Base-by-base conservation (phyloP, 805 yeast genomes). In the Hanseniaspora taiwanica region DNA sequence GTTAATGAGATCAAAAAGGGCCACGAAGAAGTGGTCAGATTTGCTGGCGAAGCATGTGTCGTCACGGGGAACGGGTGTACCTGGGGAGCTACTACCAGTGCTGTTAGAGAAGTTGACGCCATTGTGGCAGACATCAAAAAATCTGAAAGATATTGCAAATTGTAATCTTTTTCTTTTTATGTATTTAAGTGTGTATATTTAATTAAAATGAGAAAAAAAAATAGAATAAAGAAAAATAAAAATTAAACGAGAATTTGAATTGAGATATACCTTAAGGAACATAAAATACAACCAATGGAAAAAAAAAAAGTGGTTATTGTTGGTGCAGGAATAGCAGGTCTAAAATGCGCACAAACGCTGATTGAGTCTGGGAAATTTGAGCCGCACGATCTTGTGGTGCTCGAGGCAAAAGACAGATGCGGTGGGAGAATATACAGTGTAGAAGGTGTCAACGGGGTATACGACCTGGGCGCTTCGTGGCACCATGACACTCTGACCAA, bases 401-500 rank as follows among this genome's bases (percentile, higher is more conserved):
- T 84, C 6, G 94, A 83, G 48, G 85, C 87, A 0, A 66, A 78
- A 46, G 65, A 65, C 43, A 57, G 82, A 23, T 48, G 76, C 2
- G 93, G 93, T 3, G 94, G 94, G 1, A 59, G 94, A 41, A 42
- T 46, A 21, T 52, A 54, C 37, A 53, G 59, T 1, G 46, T 54
- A 42, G 52, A 51, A 40, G 52, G 63, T 48, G 29, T 46, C 24
- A 62, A 71, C 4, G 53, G 54, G 4, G 44, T 49, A 14, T 77
- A 79, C 49, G 94, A 85, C 54, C 46, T 84, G 13, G 96, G 96
- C 1, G 95, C 94, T 0, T 72, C 86, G 4, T 86, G 96, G 96
- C 81, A 81, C 51, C 96, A 86, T 53, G 94, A 84, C 48, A 74
- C 86, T 0, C 59, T 84, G 33, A 64, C 70, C 27, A 86, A 86